phyloP scores from a whole-genome alignment of 2,329 filamentous ascomycete genomes.

The Orbilia blumenaviensis region DNA sequence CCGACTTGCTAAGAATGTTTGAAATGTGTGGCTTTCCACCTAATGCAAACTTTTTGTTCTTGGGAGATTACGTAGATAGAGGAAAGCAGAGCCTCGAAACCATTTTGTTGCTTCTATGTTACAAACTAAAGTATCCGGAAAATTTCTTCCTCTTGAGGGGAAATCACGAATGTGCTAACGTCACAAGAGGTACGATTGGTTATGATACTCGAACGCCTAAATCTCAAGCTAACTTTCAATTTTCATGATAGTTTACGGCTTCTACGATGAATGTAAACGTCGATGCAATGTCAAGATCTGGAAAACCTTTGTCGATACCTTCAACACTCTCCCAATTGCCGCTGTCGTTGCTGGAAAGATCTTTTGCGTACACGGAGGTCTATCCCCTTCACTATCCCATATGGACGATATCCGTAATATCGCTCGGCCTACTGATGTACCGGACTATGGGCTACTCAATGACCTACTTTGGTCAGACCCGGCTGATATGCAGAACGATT shows the following conservation, averaged over 20 bases:
- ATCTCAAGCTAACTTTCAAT: not conserved
- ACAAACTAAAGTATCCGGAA: slow-evolving; percentile 96
- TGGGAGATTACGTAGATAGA: slow-evolving; percentile 95
- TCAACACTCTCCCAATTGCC: slow-evolving; percentile 93
- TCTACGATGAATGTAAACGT: slow-evolving; percentile 98
- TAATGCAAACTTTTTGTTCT: slow-evolving; percentile 87
- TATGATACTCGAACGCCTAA: not conserved
- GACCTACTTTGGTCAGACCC: slow-evolving; percentile 97
- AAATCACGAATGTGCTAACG: slow-evolving; percentile 96
- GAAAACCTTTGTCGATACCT: slow-evolving; percentile 97
- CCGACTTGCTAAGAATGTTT: slow-evolving; percentile 93
- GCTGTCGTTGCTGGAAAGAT: slow-evolving; percentile 98
- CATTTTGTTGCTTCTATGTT: slow-evolving; percentile 89
- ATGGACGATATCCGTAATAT: slow-evolving; percentile 99
- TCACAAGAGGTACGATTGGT: slow-evolving; percentile 75
- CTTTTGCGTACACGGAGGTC: slow-evolving; percentile 93
- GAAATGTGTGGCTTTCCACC: slow-evolving; percentile 99
- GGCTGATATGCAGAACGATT: slow-evolving; percentile 96
- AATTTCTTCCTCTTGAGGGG: slow-evolving; percentile 96
- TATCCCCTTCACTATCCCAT: slow-evolving; percentile 89
- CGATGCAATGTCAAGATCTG: slow-evolving; percentile 96
- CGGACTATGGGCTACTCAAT: slow-evolving; percentile 93
- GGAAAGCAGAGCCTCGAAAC: slow-evolving; percentile 97
- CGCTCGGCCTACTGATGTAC: slow-evolving; percentile 92
- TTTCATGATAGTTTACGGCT: slow-evolving; percentile 76